Base-by-base conservation (phyloP, 352 stramenopile genomes). In the Globisporangium megalacanthum region DNA sequence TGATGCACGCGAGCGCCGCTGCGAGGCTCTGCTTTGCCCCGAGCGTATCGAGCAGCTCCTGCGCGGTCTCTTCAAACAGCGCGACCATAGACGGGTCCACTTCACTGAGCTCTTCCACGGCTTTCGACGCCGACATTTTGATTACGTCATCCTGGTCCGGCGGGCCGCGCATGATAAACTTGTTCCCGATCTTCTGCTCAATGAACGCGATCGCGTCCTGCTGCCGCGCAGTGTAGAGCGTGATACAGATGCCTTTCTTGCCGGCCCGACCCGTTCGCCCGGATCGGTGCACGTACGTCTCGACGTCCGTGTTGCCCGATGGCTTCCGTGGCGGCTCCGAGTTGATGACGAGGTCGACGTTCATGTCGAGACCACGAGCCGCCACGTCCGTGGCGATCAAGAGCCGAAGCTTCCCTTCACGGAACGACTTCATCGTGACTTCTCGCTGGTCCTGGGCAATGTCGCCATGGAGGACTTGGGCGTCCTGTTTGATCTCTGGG, bases 261-360 rank as follows among this genome's bases (percentile, higher is more conserved):
- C 97, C 97, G 22, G 98, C 92, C 61, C 97, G 89, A 46, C 97
- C 97, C 2, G 97, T 98, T 56, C 97, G 89, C 35, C 97, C 97
- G n/a, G 92, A 98, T 48, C 97, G 86, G 72, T 99, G 97, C 42
- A 99, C 94, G 77, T 99, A 99, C 6, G 96, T 98, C 66, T 99
- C 97, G 4, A 95, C 88, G 68, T 99, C 95, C 1, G 86, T 83
- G 56, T 86, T 84, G 33, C 89, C 88, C 19, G 78, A 85, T 51
- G 73, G 71, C 78, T 87, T 92, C 56, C 72, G 82, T 56, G 72
- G 80, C 5, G 97, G 81, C 72, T 98, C 94, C 65, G 87, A 97
- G 66, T 98, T 97, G 64, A 99, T 95, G 17, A 99, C 95, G 19
- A 99, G 82, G 60, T 98, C 93, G 11, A 97, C 86, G 60, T 98